These are phyloP conservation scores for Hypholoma sublateritium DNA, from an alignment of 768 basidiomycete genomes.

Conservation along the genomic window DNA sequence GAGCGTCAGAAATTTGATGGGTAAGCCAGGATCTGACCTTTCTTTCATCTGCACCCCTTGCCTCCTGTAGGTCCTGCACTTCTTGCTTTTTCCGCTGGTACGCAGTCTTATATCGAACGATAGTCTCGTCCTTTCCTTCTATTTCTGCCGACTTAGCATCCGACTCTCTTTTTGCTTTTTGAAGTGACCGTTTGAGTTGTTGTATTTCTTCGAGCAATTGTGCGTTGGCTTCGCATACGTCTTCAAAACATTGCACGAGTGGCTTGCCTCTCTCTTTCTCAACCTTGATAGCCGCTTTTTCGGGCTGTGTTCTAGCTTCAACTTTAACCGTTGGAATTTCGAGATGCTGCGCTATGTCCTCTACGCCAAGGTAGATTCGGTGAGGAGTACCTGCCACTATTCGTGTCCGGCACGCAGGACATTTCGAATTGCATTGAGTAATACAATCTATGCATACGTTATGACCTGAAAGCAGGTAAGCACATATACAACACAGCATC, in stretches of 20 bases:
- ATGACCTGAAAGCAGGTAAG: background rate
- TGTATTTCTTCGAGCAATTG: background rate
- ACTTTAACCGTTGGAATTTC: background rate
- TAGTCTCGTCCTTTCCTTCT: background rate
- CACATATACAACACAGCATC: background rate
- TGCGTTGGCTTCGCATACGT: background rate
- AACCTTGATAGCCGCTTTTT: background rate
- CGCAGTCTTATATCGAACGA: background rate
- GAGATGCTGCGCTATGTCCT: background rate
- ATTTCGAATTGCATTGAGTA: slow-evolving; percentile 1
- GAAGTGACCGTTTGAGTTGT: background rate
- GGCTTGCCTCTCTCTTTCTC: background rate
- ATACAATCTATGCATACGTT: slow-evolving; percentile 2
- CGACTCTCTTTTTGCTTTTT: background rate
- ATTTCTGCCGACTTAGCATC: background rate
- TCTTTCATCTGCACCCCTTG: background rate
- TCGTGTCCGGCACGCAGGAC: slow-evolving; percentile 3
- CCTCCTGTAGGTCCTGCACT: background rate
- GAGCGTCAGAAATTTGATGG: background rate
- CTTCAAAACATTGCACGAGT: background rate
- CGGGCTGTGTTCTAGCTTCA: no score
- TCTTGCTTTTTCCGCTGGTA: slow-evolving; percentile 2
- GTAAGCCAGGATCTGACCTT: background rate
- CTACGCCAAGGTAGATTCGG: slow-evolving; percentile 2
- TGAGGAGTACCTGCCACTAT: background rate